phyloP scores from a whole-genome alignment of 805 yeast species.

The Tetrapisispora taiwanensis region DNA sequence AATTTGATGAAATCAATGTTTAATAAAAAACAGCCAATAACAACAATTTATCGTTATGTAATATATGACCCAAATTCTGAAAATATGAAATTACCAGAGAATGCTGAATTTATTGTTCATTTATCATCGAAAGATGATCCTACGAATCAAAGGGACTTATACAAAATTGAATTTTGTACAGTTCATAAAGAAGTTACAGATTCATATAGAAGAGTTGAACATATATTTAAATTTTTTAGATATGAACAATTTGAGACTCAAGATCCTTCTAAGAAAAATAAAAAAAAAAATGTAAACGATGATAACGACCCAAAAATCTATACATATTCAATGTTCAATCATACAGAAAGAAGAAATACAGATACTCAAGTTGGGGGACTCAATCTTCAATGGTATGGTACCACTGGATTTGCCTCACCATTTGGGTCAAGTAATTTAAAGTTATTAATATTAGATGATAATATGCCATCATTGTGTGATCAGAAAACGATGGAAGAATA shows the following conservation, averaged over 20 bases:
- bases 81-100: constrained; percentile 5
- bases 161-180: constrained; percentile 28
- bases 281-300: neutral
- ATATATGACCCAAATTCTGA: constrained; percentile 8
- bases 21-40: constrained; percentile 18
- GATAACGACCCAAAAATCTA: constrained; percentile 4
- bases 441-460: constrained; percentile 27
- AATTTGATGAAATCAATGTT: constrained; percentile 25
- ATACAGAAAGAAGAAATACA: constrained; percentile 24
- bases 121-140: constrained; percentile 5
- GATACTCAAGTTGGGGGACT: constrained; percentile 26
- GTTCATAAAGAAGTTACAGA: constrained; percentile 20
- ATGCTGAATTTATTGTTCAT: constrained; percentile 7
- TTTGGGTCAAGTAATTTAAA: constrained; percentile 30
- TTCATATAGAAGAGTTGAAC: constrained; percentile 20
- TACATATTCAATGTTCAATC: constrained; percentile 24
- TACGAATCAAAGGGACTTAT: constrained; percentile 3
- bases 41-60: constrained; percentile 25
- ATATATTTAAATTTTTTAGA: constrained; percentile 22
- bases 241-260: constrained; percentile 8
- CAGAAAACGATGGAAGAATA: constrained; percentile 10
- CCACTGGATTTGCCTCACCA: constrained; percentile 29
- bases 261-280: constrained; percentile 9
- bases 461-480: constrained; percentile 26
- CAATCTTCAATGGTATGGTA: constrained; percentile 34